phyloP scores from a whole-genome alignment of 2,329 filamentous ascomycete genomes.

The Davidsoniella neocaledoniae region DNA sequence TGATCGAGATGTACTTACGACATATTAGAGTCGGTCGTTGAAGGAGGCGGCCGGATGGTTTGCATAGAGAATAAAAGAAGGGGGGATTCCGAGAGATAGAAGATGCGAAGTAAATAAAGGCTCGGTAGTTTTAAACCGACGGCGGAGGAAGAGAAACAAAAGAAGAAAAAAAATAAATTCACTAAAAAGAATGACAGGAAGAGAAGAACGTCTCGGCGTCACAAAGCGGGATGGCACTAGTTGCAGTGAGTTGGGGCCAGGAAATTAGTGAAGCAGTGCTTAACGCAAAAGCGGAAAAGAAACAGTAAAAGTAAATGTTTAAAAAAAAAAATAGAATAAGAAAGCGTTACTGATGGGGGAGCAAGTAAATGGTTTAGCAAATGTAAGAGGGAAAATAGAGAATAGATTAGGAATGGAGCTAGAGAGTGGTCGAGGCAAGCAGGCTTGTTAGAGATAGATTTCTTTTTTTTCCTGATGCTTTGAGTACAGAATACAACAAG shows the following conservation, averaged over 20 bases:
- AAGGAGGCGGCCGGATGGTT: background rate
- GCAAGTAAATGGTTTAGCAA: too few species aligned
- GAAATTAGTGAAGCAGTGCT: too few species aligned
- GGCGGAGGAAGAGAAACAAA: conserved; percentile 1
- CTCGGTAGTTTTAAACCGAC: too few species aligned
- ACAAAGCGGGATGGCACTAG: background rate
- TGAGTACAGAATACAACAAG: too few species aligned
- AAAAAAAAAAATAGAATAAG: too few species aligned
- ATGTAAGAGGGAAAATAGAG: too few species aligned
- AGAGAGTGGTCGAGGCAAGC: too few species aligned
- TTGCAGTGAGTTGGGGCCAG: background rate
- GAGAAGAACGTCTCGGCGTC: conserved; percentile 2
- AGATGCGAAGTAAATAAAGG: background rate
- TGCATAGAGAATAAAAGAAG: background rate
- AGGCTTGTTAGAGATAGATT: too few species aligned
- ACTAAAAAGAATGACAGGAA: conserved; percentile 5
- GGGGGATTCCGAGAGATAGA: background rate
- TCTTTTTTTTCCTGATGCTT: too few species aligned
- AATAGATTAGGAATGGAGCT: too few species aligned
- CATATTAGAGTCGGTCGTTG: background rate
- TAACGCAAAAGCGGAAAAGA: background rate
- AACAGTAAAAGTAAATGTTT: too few species aligned
- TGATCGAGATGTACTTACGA: background rate
- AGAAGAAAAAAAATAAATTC: conserved; percentile 2
- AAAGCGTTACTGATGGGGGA: too few species aligned